Percentiles rank a stretch among this genome's conserved stretches.
Evolutionary conservation across 345 rosid species (phyloP).

Genomic region (Boechera divaricarpa): DNA sequence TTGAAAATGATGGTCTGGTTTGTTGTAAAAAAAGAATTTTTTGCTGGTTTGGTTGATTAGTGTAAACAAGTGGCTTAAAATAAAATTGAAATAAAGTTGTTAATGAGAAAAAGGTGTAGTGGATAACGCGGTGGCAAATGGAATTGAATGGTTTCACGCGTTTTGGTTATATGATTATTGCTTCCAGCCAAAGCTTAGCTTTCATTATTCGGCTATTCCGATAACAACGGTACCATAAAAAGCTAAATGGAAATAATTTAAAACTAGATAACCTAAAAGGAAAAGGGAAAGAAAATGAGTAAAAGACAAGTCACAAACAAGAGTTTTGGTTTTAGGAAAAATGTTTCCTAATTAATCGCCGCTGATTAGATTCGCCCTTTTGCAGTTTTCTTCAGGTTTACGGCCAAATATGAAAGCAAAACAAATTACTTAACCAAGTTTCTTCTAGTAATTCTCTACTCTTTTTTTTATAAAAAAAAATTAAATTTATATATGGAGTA

Average conservation of each 20-base stretch:
- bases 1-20: background rate
- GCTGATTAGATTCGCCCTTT: conserved; percentile 19
- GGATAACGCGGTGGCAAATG: conserved; percentile 35
- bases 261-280: background rate
- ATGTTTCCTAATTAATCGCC: conserved; percentile 35
- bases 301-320: conserved; percentile 14
- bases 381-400: conserved; percentile 32
- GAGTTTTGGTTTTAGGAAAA: background rate
- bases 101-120: conserved; percentile 8
- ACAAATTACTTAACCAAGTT: background rate
- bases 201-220: conserved; percentile 38
- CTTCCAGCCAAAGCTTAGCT: conserved; percentile 52
- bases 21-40: background rate
- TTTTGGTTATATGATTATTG: conserved; percentile 51
- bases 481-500: background rate
- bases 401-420: background rate
- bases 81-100: background rate
- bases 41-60: background rate
- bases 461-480: background rate
- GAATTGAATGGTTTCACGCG: conserved; percentile 52
- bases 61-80: background rate
- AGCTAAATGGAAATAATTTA: background rate
- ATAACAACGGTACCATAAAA: conserved; percentile 25
- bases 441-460: background rate
- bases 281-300: background rate